phyloP scores from a whole-genome alignment of 2,329 filamentous ascomycete species.

The Arthrobotrys iridis region DNA sequence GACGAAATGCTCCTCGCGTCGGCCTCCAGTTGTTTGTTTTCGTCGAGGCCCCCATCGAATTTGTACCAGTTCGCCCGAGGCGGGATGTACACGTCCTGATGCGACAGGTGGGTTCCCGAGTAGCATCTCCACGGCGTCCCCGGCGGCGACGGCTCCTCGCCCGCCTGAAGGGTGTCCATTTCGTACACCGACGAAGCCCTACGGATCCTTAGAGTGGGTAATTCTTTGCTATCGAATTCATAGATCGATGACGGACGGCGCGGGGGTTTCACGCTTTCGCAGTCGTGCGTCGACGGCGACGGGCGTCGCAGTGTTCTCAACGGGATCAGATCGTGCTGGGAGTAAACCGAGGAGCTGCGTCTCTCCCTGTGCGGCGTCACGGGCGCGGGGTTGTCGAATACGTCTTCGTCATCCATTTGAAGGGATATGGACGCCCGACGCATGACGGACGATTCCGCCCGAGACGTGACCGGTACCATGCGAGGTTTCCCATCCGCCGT shows the following conservation, averaged over 20 bases:
- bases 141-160: slow-evolving; percentile 34
- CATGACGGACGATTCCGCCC: not conserved
- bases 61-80: slow-evolving; percentile 46
- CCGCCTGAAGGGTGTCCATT: slow-evolving; percentile 15
- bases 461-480: slow-evolving; percentile 27
- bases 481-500: slow-evolving; percentile 12
- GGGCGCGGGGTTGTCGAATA: slow-evolving; percentile 30
- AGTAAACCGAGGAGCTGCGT: slow-evolving; percentile 25
- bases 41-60: slow-evolving; percentile 35
- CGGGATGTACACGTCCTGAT: slow-evolving; percentile 34
- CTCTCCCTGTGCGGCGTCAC: slow-evolving; percentile 26
- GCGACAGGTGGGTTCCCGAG: slow-evolving; percentile 27
- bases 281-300: not conserved
- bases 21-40: not conserved
- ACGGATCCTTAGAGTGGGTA: not conserved
- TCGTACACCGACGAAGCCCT: slow-evolving; percentile 38
- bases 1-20: slow-evolving; percentile 32
- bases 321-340: not conserved
- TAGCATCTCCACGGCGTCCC: slow-evolving; percentile 25
- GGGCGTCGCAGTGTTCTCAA: not conserved
- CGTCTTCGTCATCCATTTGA: slow-evolving; percentile 28
- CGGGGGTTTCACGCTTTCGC: not conserved
- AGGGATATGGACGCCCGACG: slow-evolving; percentile 28
- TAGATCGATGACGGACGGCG: slow-evolving; percentile 11
- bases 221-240: slow-evolving; percentile 1